These are phyloP conservation scores for Guyanaporus albipodus DNA, from an alignment of 768 basidiomycete genomes.

Conservation along the genomic window DNA sequence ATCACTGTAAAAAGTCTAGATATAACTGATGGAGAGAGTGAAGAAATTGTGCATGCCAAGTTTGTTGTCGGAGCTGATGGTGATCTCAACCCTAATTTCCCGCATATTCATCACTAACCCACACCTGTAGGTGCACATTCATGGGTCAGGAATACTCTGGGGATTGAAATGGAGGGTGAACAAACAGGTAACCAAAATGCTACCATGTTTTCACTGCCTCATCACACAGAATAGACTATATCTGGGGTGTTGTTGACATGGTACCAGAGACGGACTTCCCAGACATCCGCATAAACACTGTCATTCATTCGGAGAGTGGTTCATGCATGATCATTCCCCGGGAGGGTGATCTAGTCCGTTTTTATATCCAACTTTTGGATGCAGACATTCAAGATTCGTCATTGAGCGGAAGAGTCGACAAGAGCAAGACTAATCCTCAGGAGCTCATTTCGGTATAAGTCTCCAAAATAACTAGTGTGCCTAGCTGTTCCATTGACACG, in stretches of 20 bases:
- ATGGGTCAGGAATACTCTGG: constrained; percentile 43
- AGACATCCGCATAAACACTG: constrained; percentile 61
- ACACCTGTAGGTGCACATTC: constrained; percentile 38
- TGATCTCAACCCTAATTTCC: not conserved
- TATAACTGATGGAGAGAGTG: constrained; percentile 23
- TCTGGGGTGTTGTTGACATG: constrained; percentile 82
- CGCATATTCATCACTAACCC: not conserved
- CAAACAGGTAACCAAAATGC: constrained; percentile 33
- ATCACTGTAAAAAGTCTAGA: constrained; percentile 20
- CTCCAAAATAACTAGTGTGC: too few relatives aligned
- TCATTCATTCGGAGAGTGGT: constrained; percentile 62
- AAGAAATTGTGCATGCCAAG: constrained; percentile 30
- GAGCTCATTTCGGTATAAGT: constrained; percentile 47
- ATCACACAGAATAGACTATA: constrained; percentile 43
- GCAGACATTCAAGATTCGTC: constrained; percentile 39
- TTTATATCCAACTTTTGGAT: constrained; percentile 68
- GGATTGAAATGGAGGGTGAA: constrained; percentile 44
- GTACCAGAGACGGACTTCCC: constrained; percentile 69
- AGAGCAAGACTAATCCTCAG: constrained; percentile 44
- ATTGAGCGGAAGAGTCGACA: constrained; percentile 52
- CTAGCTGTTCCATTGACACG: not conserved
- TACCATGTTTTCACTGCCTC: not conserved
- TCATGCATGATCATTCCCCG: constrained; percentile 74
- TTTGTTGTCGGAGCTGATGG: constrained; percentile 36
- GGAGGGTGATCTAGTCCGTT: constrained; percentile 59